phyloP scores from a whole-genome alignment of 2,329 filamentous ascomycete genomes.

The Aspergillus phoenicis region DNA sequence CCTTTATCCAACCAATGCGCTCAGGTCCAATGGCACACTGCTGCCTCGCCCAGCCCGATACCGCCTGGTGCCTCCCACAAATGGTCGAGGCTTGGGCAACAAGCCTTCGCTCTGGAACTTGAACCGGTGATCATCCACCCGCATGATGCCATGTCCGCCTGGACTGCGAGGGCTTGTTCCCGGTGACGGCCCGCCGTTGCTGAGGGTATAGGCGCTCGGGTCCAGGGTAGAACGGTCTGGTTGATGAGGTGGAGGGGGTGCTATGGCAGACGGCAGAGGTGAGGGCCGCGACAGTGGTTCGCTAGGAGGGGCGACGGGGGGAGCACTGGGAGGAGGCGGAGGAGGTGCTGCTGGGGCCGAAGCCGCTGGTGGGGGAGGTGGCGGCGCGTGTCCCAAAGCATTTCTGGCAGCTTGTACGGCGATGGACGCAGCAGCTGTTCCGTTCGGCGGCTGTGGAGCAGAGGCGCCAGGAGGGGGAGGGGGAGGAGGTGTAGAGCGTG shows the following conservation, averaged over 20 bases:
- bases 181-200: slow-evolving; percentile 57
- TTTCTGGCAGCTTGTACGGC: slow-evolving; percentile 63
- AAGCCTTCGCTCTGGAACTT: slow-evolving; percentile 81
- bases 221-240: slow-evolving; percentile 67
- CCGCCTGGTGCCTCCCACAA: slow-evolving; percentile 70
- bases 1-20: slow-evolving; percentile 34
- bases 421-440: slow-evolving; percentile 50
- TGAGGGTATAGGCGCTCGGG: slow-evolving; percentile 73
- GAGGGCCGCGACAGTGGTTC: slow-evolving; percentile 46
- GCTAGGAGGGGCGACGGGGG: slow-evolving; percentile 47
- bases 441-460: slow-evolving; percentile 41
- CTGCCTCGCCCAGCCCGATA: slow-evolving; percentile 92
- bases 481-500: slow-evolving; percentile 54
- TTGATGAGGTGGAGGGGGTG: slow-evolving; percentile 50
- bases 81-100: slow-evolving; percentile 83
- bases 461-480: slow-evolving; percentile 39
- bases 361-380: slow-evolving; percentile 42
- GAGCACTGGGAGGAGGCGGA: slow-evolving; percentile 47
- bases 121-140: slow-evolving; percentile 79
- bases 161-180: slow-evolving; percentile 30
- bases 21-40: slow-evolving; percentile 87
- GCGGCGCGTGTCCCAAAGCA: slow-evolving; percentile 54
- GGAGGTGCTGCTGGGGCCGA: slow-evolving; percentile 47
- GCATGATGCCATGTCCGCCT: slow-evolving; percentile 40
- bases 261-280: slow-evolving; percentile 43